Evolutionary conservation across 2,329 filamentous ascomycete genomes (phyloP), one percentile per base, ranked within the genome.

Genomic region (Arthrobotrys megalospora): DNA sequence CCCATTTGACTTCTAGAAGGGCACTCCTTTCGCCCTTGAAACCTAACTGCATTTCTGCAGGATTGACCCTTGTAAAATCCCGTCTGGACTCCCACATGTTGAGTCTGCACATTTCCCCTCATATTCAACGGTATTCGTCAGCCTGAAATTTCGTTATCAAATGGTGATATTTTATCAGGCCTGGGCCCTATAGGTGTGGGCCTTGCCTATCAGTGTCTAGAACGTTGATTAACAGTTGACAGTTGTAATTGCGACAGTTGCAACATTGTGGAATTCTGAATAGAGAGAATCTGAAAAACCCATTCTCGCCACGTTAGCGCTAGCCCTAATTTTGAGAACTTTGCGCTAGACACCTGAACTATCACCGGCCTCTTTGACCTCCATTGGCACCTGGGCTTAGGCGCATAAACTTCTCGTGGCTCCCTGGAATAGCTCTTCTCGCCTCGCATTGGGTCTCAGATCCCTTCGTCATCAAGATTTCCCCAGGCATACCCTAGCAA

Each of bases 91-190:
- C 41, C 38, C 69, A 73, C 48, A 73, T 60, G 14, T 36, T 11
- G 50, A 53, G 14, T 53, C 28, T 34, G 50, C 12, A 24, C 50
- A 24, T 58, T 58, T 38, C 6, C 34, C 12, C 34, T 32, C 52
- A 36, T 58, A 21, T 32, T 12, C 34, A 21, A 38, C 5, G 12
- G 6, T 41, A 14, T 41, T 38, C 28, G 3, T 19, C 52, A 41
- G 34, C 6, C 16, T 21, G 43, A 21, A 55, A 53, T 28, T 19
- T 34, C 24, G 12, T 21, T 50, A 50, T 24, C 6, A 47, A 50
- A 52, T n/a, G n/a, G 43, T 47, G 43, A 24, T 62, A 47, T 67
- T 45, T 21, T 65, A 68, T 68, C 70, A 75, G 70, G 70, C 70
- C 70, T 21, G 52, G 34, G 38, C 41, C 53, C 62, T 75, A 75